Conservation (phyloP, 352 stramenopile species). For the Phytophthora citrophthora region DNA sequence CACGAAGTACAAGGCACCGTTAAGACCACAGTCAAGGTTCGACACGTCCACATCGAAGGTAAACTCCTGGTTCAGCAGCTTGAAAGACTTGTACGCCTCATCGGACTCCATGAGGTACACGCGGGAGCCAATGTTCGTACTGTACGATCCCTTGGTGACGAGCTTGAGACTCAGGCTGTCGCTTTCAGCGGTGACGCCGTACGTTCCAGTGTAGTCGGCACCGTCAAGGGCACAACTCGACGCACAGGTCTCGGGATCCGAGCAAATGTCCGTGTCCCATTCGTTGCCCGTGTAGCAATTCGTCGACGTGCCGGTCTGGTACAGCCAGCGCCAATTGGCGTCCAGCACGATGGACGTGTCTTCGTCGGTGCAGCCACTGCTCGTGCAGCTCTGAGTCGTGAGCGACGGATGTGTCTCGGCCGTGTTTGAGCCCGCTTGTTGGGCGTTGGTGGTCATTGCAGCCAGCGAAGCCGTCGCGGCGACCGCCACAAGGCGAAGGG, state of each 20-base stretch:
- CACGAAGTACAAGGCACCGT: constrained; percentile 73
- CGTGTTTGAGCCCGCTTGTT: constrained; percentile 16
- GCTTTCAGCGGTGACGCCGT: constrained; percentile 44
- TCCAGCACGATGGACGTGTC: constrained; percentile 64
- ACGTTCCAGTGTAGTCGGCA: constrained; percentile 57
- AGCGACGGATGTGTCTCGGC: constrained; percentile 57
- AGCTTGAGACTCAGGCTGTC: constrained; percentile 49
- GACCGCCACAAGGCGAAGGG: constrained; percentile 22
- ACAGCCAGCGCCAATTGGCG: constrained; percentile 66
- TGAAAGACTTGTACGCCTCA: constrained; percentile 53
- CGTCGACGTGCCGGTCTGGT: constrained; percentile 50
- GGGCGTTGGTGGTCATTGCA: neutral
- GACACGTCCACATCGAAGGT: constrained; percentile 71
- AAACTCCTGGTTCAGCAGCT: constrained; percentile 73
- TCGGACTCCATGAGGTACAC: constrained; percentile 55
- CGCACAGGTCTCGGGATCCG: constrained; percentile 49
- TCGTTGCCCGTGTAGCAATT: constrained; percentile 64
- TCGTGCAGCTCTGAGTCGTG: constrained; percentile 28
- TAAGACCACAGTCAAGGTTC: constrained; percentile 52
- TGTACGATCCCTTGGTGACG: constrained; percentile 55
- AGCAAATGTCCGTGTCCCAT: constrained; percentile 52
- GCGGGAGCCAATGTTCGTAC: constrained; percentile 58
- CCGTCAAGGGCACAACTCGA: constrained; percentile 57
- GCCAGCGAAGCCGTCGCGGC: constrained; percentile 4
- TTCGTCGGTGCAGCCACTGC: constrained; percentile 37